Evolutionary conservation across 768 basidiomycete genomes (phyloP), one percentile per base, ranked within the genome.

Genomic region (Amanita brunnescens): DNA sequence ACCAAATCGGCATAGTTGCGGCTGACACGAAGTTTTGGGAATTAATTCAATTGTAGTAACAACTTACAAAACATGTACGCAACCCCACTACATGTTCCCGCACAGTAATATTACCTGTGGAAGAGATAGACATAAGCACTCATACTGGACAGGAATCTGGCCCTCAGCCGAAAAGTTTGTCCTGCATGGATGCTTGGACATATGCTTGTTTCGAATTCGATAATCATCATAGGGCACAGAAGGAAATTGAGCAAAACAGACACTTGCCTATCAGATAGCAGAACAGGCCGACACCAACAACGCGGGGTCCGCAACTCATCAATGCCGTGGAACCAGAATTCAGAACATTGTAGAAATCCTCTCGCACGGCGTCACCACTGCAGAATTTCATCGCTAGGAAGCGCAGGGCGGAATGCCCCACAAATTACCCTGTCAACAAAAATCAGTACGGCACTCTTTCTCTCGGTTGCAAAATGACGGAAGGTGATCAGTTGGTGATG

Each of bases 101-200:
- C n/a, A n/a, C n/a, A n/a, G n/a, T n/a, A 6, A 20, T 10, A 39
- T 14, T 18, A 30, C 35, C 47, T 49, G 14, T 2, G 10, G 13
- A 39, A 9, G 16, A 35, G 23, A 26, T 18, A 29, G 1, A 24
- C n/a, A n/a, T 49, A 5, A 49, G 37, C 37, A 26, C n/a, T 37
- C 24, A 16, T 40, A 2, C n/a, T 14, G 13, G 18, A 35, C 12
- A 21, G 14, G 7, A 43, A 54, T 56, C 26, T 41, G 52, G 54
- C 61, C 68, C 75, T 81, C 79, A 81, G 78, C 59, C 64, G 67
- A 69, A 65, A 69, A 67, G 16, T 51, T 62, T 71, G 66, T 82
- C 80, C 80, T 69, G 76, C 78, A 83, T 74, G 55, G 75, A 77
- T 81, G 57, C 59, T 83, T 78, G 78, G 82, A 83, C 81, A 83